phyloP scores from a whole-genome alignment of 2,329 filamentous ascomycete genomes.

The Penicillium polonicum region DNA sequence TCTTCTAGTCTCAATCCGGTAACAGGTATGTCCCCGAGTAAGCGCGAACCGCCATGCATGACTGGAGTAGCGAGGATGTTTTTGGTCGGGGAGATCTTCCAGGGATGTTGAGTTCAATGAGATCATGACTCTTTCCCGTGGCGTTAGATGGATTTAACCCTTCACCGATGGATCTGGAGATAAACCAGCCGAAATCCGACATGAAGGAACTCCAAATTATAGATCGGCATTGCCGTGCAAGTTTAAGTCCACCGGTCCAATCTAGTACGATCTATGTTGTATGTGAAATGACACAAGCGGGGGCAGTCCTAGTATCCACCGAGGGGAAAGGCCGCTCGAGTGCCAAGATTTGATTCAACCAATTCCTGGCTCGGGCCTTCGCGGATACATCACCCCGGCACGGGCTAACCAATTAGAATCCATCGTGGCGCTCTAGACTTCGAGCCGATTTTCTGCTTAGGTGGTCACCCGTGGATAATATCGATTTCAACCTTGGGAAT shows the following conservation, averaged over 20 bases:
- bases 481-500: not conserved
- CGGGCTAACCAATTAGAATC: not conserved
- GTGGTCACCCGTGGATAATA: not conserved
- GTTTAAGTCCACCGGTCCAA: too few species aligned
- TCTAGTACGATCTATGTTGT: not conserved
- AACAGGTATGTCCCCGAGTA: not conserved
- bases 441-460: not conserved
- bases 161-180: not conserved
- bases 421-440: not conserved
- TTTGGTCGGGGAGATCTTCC: not conserved
- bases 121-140: not conserved
- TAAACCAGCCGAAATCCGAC: not conserved
- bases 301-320: not conserved
- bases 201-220: not conserved
- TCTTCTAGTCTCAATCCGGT: not conserved
- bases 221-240: not conserved
- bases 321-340: not conserved
- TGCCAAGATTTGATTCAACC: not conserved
- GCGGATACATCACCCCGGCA: not conserved
- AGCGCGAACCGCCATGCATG: conserved; percentile 1
- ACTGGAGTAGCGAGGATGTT: not conserved
- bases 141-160: not conserved
- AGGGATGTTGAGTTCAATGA: not conserved
- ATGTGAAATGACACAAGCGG: not conserved
- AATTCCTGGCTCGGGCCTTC: not conserved